A percentile compares a stretch with the other conserved stretches of the same genome.
Evolutionary conservation across 2,329 filamentous ascomycete genomes (phyloP).

Genomic region (Verticillium tricorpus): DNA sequence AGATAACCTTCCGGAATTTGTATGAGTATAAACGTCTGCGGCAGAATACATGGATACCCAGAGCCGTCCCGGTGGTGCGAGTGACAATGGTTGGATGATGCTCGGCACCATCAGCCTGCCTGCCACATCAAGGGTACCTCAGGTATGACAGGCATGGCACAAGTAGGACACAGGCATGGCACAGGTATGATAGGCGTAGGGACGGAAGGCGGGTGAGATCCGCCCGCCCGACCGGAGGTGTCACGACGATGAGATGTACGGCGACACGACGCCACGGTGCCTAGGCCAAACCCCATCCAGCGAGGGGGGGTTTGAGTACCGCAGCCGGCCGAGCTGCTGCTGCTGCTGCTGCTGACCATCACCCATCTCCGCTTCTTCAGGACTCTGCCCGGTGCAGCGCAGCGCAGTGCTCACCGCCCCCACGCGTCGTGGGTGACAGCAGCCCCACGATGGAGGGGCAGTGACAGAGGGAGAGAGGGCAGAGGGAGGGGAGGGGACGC

Average conservation of each 20-base stretch:
- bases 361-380: too few relatives aligned
- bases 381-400: too few relatives aligned
- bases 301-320: background rate
- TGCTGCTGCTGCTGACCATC: background rate
- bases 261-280: background rate
- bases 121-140: too few relatives aligned
- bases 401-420: background rate
- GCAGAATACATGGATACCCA: background rate
- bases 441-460: background rate
- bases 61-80: background rate
- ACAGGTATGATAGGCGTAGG: too few relatives aligned
- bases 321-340: background rate
- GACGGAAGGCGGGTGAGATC: background rate
- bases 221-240: constrained; percentile 1
- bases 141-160: too few relatives aligned
- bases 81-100: background rate
- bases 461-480: background rate
- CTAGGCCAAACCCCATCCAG: background rate
- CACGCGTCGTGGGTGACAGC: background rate
- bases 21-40: constrained; percentile 6
- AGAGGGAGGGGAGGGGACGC: background rate
- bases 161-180: too few relatives aligned
- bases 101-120: background rate
- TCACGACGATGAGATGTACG: background rate
- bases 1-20: constrained; percentile 8